Evolutionary conservation across 1,284 basidiomycete genomes (phyloP), one percentile per base, ranked within the genome.

Genomic region (Tilletia walkeri): DNA sequence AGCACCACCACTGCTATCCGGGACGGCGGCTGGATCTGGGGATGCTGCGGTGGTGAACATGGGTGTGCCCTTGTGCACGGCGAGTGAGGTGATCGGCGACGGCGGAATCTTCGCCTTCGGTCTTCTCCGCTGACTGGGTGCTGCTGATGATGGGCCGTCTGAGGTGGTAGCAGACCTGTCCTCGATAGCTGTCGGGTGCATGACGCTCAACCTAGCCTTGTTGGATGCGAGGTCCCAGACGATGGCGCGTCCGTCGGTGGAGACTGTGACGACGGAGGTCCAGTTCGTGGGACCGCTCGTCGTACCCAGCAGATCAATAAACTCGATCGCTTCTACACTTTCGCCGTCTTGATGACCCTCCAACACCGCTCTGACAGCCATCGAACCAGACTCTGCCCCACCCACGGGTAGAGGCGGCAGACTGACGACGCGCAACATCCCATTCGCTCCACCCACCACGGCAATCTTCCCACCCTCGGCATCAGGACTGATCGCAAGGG

Each of bases 191-290:
- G 59, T 63, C 2, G 59, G 59, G 36, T 63, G 59, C 34, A 18
- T 38, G 16, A 63, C 59, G 36, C 59, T 63, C 59, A 63, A 41
- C 34, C 59, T 10, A 34, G 59, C 59, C 38, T 91, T 88, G 86
- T 63, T 63, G 14, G 92, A 93, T 65, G 88, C 88, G 50, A 95
- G 87, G 85, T 99, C 95, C 94, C 94, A 98, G 56, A 97, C 90
- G 80, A 92, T 93, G 36, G 90, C 91, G 84, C 92, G 94, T 0
- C 95, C 94, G 82, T 99, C 96, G 9, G 95, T 98, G 1, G 89
- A 94, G 7, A 92, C 94, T 0, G 92, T 94, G 0, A 94, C 89
- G 38, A 91, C 91, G 16, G 78, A 71, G n/a, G 76, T 79, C 48
- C 74, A 76, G 41, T 90, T 88, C 71, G 87, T 86, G 5, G 87